Base-by-base conservation (phyloP, 768 basidiomycete species). In the Agrocybe praecox region DNA sequence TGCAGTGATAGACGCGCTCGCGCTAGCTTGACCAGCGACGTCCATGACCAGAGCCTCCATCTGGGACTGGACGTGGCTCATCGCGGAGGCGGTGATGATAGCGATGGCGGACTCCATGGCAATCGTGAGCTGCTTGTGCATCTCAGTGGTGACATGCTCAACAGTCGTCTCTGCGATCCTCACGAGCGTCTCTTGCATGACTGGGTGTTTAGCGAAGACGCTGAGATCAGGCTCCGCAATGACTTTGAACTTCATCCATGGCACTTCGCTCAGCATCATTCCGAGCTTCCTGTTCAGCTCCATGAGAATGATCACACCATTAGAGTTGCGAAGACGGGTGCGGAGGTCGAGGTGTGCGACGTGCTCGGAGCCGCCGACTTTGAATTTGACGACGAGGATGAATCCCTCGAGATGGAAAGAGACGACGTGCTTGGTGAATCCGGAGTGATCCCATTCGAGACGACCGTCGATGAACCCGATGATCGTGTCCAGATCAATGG, bases 221-320 rank as follows among this genome's bases (percentile, higher is more conserved):
- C 58, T 57, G 36, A 65, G 58, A 26, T 67, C 63, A 19, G 66
- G 66, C 53, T 67, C 62, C 2, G 66, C 66, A 51, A 68, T 62
- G 43, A 68, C 62, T 49, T 65, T 65, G 62, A 68, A 68, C 29
- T 64, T 65, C 67, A 68, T 66, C 67, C 67, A 68, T 6, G 67
- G 67, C 17, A 68, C 65, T 43, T 66, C 64, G 56, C 66, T 64
- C 40, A 64, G 62, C 62, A 64, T 60, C 51, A 56, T 53, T 21
- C 59, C 60, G 23, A 64, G 57, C 52, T 64, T 64, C 44, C 56
- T 58, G 55, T 64, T 61, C 32, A 60, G 57, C 47, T 64, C 62
- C 45, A 64, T 51, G 46, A 64, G 32, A 46, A 64, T 55, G 52
- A 64, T 43, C 8, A 61, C 53, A 15, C 55, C 62, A 14, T 60